Base-by-base conservation (phyloP, 1,139 yeast species). In the Candida sanyaensis region DNA sequence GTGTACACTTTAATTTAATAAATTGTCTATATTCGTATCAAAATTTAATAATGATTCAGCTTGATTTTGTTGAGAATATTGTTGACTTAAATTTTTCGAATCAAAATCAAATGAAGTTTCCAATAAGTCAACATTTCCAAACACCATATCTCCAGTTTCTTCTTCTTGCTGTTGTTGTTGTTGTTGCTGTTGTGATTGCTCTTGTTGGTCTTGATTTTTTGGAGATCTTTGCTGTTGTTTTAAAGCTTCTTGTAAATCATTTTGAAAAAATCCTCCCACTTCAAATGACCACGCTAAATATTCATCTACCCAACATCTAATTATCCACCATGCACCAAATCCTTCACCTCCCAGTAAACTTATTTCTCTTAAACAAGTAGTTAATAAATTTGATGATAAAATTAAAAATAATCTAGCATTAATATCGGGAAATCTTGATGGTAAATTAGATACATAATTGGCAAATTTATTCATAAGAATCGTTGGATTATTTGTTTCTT, bases 311-410 rank as follows among this genome's bases (percentile, higher is more conserved):
- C 95, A 88, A 61, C 90, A 84, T 48, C 88, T 71, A 11, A 87
- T 75, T 33, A 81, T 78, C 91, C 92, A 87, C 92, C 95, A 87
- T 1, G 85, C 81, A 9, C 85, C 86, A 62, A 87, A 86, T 1
- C 85, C 79, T 44, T 76, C 78, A 3, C 86, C 86, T 2, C 86
- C 83, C 28, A 71, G 68, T 49, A 81, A 69, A 44, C 85, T 79
- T 49, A 86, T 80, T 55, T 84, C 88, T 48, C 88, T 69, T 36
- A 85, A 65, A n/a, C 85, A 81, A n/a, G 84, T 75, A 4, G 88
- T 83, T 44, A 83, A 68, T 5, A 85, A 63, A 11, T 84, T 79
- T 40, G 81, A 78, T 41, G 81, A 67, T 45, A 82, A 73, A 45
- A 85, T 64, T 13, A 84, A 62, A 56, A 85, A 82, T 42, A 83